A percentile compares a stretch with the other conserved stretches of the same genome.
Evolutionary conservation across 495 filamentous ascomycete genomes (phyloP).

Genomic region (Aspergillus mulundensis): DNA sequence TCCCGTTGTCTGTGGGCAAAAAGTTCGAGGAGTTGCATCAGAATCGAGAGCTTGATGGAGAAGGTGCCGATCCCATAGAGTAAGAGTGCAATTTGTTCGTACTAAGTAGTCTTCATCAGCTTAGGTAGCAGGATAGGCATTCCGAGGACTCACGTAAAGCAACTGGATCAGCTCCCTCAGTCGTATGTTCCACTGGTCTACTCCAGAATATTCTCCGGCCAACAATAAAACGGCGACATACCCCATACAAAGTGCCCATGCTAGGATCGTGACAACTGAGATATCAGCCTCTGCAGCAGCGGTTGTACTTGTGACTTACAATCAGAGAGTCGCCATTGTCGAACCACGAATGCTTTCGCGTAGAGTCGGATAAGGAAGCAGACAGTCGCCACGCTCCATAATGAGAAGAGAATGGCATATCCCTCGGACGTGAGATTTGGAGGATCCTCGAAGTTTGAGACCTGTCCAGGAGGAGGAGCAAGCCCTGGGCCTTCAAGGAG

Average conservation of each 20-base stretch:
- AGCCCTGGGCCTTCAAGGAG: neutral
- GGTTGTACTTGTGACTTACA: neutral
- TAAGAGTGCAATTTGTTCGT: neutral
- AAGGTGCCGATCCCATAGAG: neutral
- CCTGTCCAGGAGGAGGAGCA: neutral
- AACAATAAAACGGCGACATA: neutral
- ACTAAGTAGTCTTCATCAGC: neutral
- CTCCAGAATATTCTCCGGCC: neutral
- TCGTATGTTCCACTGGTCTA: conserved; percentile 1
- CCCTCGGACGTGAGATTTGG: neutral
- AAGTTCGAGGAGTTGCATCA: neutral
- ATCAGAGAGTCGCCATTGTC: neutral
- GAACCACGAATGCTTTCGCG: conserved; percentile 1
- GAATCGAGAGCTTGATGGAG: neutral
- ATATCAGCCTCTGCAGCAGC: neutral
- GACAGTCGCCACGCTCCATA: neutral
- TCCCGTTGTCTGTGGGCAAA: neutral
- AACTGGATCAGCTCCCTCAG: neutral
- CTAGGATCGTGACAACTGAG: neutral
- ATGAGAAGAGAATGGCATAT: neutral
- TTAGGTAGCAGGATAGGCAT: neutral
- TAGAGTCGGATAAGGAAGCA: neutral
- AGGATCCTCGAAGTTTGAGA: neutral
- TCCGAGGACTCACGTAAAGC: neutral
- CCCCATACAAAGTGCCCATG: neutral